Evolutionary conservation across 176 grass and related monocot genomes (phyloP).

Genomic region (Phoenix roebelenii): DNA sequence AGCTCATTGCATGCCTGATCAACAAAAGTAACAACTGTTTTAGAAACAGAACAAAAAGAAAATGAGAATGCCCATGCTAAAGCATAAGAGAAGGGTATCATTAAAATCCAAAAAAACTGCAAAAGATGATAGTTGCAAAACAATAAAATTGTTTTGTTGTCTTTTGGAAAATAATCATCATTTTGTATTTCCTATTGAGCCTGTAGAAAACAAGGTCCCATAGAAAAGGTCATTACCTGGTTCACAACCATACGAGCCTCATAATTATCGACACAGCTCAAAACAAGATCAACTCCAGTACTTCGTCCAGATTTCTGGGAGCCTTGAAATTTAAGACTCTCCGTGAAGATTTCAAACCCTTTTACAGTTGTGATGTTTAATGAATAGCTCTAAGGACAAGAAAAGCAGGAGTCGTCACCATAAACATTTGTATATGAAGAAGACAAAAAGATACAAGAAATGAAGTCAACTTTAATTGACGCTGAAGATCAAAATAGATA

Average conservation of each 20-base stretch:
- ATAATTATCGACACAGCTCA: conserved; percentile 98
- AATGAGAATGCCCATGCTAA: no score
- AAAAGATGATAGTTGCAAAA: neutral
- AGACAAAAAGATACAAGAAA: no score
- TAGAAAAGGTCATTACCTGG: conserved; percentile 38
- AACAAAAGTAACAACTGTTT: conserved; percentile 2
- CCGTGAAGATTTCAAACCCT: conserved; percentile 83
- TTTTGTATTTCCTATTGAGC: neutral
- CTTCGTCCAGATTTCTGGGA: conserved; percentile 12
- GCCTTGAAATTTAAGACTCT: conserved; percentile 48
- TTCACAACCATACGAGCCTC: conserved; percentile 99
- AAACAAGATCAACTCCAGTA: conserved; percentile 87
- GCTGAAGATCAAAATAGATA: no score
- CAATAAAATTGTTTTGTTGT: neutral
- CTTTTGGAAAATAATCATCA: conserved; percentile 4
- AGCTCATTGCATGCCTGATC: conserved; percentile 95
- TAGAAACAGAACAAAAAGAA: no score
- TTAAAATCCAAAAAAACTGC: no score
- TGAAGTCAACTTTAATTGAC: no score
- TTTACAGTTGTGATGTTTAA: conserved; percentile 90
- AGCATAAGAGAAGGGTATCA: no score
- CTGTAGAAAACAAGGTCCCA: neutral
- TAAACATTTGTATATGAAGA: no score
- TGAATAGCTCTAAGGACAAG: conserved; percentile 65
- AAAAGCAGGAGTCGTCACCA: conserved; percentile 6